These are phyloP conservation scores for Cyclanthera cordifolia DNA, from an alignment of 306 rosid genomes.

Conservation along the genomic window DNA sequence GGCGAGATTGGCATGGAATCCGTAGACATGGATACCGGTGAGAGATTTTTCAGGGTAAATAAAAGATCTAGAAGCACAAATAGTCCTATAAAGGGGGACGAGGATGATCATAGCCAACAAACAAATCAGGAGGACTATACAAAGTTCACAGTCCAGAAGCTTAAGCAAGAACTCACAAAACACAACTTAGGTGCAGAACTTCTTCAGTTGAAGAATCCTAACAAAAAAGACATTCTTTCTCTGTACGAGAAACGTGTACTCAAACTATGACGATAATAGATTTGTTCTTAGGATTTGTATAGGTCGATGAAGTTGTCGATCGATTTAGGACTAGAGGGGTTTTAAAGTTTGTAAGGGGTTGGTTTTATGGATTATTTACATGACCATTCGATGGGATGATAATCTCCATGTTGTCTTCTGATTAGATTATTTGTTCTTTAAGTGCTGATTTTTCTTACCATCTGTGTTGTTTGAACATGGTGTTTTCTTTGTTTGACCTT, in stretches of 20 bases:
- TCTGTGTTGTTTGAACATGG: background rate
- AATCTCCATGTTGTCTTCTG: background rate
- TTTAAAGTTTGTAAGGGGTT: background rate
- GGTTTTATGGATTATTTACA: conserved; percentile 9
- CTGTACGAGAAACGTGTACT: conserved; percentile 68
- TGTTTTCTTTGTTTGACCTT: conserved; percentile 1
- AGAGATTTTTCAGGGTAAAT: conserved; percentile 36
- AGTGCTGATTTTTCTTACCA: background rate
- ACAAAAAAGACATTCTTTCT: conserved; percentile 60
- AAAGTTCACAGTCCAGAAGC: conserved; percentile 66
- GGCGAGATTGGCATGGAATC: conserved; percentile 51
- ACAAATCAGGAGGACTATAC: conserved; percentile 55
- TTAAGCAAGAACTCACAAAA: conserved; percentile 88
- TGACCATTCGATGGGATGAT: background rate
- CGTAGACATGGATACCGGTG: conserved; percentile 57
- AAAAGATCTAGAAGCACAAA: conserved; percentile 60
- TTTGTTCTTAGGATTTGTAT: conserved; percentile 17
- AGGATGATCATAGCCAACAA: conserved; percentile 61
- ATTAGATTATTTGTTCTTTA: conserved; percentile 1
- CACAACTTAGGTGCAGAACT: conserved; percentile 71
- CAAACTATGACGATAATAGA: conserved; percentile 30
- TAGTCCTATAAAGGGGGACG: conserved; percentile 48
- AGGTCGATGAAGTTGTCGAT: conserved; percentile 14
- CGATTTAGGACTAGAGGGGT: conserved; percentile 10
- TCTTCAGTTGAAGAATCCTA: conserved; percentile 67